Conservation (phyloP, 768 basidiomycete species). For the Leccinum subtestaceum region DNA sequence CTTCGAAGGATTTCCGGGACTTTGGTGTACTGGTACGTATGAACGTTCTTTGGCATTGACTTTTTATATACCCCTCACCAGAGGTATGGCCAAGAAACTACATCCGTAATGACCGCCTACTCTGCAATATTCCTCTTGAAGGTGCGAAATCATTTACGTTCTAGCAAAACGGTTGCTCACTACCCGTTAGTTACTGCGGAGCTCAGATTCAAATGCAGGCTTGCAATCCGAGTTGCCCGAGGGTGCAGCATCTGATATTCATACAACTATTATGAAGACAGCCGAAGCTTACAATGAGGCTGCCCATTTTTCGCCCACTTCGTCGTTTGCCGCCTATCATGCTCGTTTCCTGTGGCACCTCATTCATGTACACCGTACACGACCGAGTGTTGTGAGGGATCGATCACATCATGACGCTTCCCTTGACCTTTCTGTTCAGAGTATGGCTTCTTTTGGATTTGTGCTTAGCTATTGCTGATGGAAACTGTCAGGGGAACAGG, state of each 20-base stretch:
- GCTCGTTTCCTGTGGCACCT: conserved; percentile 75
- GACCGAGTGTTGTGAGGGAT: conserved; percentile 39
- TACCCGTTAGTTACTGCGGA: conserved; percentile 59
- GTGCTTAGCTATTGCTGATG: conserved; percentile 10
- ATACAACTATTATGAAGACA: conserved; percentile 61
- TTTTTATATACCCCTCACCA: conserved; percentile 28
- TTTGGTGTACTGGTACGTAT: conserved; percentile 69
- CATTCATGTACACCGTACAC: conserved; percentile 57
- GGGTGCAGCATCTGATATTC: conserved; percentile 61
- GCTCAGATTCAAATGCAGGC: conserved; percentile 53
- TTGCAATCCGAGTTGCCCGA: conserved; percentile 60
- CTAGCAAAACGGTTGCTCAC: conserved; percentile 1
- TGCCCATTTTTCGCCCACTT: conserved; percentile 55
- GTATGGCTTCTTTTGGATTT: conserved; percentile 31
- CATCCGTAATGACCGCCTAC: conserved; percentile 85
- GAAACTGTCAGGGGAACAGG: conserved; percentile 18
- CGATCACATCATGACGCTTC: conserved; percentile 40
- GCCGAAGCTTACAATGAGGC: conserved; percentile 80
- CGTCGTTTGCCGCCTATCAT: conserved; percentile 70
- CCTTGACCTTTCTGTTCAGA: conserved; percentile 56
- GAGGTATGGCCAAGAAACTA: conserved; percentile 84
- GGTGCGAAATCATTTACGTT: conserved; percentile 39
- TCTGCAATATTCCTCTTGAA: conserved; percentile 77
- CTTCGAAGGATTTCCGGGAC: conserved; percentile 68
- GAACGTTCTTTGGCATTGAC: conserved; percentile 32